phyloP scores from a whole-genome alignment of 495 filamentous ascomycete genomes.

The Rostrohypoxylon terebratum region DNA sequence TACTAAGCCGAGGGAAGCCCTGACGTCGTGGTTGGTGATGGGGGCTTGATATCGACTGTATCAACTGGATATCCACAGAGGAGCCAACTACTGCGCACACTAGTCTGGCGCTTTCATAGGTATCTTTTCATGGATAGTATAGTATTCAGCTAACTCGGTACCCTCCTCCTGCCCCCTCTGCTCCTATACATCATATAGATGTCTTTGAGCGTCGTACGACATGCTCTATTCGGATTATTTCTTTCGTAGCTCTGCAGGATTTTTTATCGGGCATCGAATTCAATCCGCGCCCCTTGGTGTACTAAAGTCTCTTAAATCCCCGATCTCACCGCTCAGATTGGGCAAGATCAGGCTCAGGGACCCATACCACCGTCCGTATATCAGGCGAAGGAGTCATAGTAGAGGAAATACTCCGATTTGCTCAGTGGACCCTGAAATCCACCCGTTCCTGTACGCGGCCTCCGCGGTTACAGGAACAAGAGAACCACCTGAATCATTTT shows the following conservation, averaged over 20 bases:
- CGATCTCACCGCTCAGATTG: not conserved
- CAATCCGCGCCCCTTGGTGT: conserved; percentile 1
- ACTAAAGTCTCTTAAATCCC: not conserved
- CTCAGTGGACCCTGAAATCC: not conserved
- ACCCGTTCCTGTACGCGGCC: conserved; percentile 12
- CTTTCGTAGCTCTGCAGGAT: not conserved
- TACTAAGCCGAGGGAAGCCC: not conserved
- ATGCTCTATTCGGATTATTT: not conserved
- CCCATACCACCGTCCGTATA: not conserved
- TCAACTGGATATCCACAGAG: not conserved
- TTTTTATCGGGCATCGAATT: conserved; percentile 5
- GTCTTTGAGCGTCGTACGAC: not conserved
- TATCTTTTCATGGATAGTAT: too few relatives aligned
- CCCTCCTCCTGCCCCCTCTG: not conserved
- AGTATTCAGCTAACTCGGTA: too few relatives aligned
- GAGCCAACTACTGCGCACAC: not conserved
- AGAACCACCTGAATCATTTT: not conserved
- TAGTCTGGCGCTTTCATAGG: not conserved
- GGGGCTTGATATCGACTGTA: not conserved
- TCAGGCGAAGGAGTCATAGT: conserved; percentile 14
- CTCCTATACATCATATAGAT: not conserved
- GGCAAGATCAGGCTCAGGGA: not conserved
- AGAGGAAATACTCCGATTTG: conserved; percentile 12
- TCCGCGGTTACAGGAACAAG: conserved; percentile 11
- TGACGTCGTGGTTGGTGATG: conserved; percentile 2